phyloP scores from a whole-genome alignment of 2,329 filamentous ascomycete species.

The Acrocalymma vagum region DNA sequence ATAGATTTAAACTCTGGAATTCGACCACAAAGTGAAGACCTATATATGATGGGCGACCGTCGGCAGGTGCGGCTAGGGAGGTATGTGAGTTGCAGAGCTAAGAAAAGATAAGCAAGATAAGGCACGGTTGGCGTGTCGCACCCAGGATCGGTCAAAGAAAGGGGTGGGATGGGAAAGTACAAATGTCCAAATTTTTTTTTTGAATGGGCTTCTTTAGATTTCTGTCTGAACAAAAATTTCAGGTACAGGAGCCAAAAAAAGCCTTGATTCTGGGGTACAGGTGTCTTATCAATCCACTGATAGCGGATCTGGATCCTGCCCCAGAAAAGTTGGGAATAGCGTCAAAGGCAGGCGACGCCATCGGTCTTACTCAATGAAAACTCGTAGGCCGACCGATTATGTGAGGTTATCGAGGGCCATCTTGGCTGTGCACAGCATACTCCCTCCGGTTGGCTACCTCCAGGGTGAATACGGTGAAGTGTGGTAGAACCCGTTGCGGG shows the following conservation, averaged over 20 bases:
- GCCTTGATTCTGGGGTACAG: constrained; percentile 46
- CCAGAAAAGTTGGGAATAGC: constrained; percentile 23
- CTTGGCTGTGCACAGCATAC: constrained; percentile 26
- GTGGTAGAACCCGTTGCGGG: neutral
- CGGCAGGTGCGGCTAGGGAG: constrained; percentile 30
- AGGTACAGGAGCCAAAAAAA: constrained; percentile 21
- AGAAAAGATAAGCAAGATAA: constrained; percentile 47
- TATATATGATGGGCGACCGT: constrained; percentile 31
- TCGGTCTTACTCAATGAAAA: constrained; percentile 46
- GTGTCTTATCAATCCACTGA: constrained; percentile 41
- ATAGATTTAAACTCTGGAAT: constrained; percentile 14
- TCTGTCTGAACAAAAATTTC: neutral
- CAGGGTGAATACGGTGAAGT: constrained; percentile 17
- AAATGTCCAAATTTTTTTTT: too few species aligned
- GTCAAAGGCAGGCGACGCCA: constrained; percentile 24
- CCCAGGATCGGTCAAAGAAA: constrained; percentile 17
- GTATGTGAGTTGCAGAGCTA: constrained; percentile 20
- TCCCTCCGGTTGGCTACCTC: constrained; percentile 21
- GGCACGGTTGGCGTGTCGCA: constrained; percentile 22
- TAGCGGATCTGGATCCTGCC: constrained; percentile 17
- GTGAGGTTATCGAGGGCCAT: constrained; percentile 38
- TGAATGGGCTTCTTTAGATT: neutral
- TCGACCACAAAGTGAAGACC: too few species aligned
- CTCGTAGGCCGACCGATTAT: constrained; percentile 25
- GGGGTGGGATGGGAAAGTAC: too few species aligned